phyloP scores from a whole-genome alignment of 768 basidiomycete genomes.

The Tricholoma bakamatsutake region DNA sequence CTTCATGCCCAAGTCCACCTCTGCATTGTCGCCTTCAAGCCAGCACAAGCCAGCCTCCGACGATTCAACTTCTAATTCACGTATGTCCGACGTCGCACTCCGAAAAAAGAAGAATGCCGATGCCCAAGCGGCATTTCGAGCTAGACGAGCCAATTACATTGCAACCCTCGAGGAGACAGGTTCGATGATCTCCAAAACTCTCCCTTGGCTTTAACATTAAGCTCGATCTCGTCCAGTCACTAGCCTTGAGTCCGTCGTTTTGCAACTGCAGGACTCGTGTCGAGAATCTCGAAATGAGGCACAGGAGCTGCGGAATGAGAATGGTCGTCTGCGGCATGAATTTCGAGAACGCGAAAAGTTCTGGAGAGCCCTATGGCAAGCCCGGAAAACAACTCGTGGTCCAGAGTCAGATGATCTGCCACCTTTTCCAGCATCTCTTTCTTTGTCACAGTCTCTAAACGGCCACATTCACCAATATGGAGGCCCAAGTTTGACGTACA shows the following conservation, averaged over 20 bases:
- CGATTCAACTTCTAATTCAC: slow-evolving; percentile 29
- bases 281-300: slow-evolving; percentile 59
- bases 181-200: slow-evolving; percentile 14
- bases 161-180: slow-evolving; percentile 83
- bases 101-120: slow-evolving; percentile 89
- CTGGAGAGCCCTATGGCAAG: slow-evolving; percentile 65
- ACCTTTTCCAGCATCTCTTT: slow-evolving; percentile 40
- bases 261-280: slow-evolving; percentile 79
- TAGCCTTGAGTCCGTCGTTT: slow-evolving; percentile 77
- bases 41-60: slow-evolving; percentile 29
- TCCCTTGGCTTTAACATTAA: slow-evolving; percentile 12
- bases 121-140: slow-evolving; percentile 82
- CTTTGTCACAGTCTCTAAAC: slow-evolving; percentile 25
- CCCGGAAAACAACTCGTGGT: slow-evolving; percentile 51
- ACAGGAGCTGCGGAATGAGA: slow-evolving; percentile 60
- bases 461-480: slow-evolving; percentile 34
- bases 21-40: slow-evolving; percentile 24
- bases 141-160: slow-evolving; percentile 80
- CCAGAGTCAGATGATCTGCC: slow-evolving; percentile 49
- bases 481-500: slow-evolving; percentile 36
- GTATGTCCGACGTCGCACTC: slow-evolving; percentile 61
- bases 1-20: slow-evolving; percentile 38
- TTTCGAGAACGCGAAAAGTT: slow-evolving; percentile 68
- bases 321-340: slow-evolving; percentile 56
- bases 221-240: slow-evolving; percentile 46